A percentile compares a stretch with the other conserved stretches of the same genome.
Conservation (phyloP, 257 asterid species). For the Nicotiana benthamiana region DNA sequence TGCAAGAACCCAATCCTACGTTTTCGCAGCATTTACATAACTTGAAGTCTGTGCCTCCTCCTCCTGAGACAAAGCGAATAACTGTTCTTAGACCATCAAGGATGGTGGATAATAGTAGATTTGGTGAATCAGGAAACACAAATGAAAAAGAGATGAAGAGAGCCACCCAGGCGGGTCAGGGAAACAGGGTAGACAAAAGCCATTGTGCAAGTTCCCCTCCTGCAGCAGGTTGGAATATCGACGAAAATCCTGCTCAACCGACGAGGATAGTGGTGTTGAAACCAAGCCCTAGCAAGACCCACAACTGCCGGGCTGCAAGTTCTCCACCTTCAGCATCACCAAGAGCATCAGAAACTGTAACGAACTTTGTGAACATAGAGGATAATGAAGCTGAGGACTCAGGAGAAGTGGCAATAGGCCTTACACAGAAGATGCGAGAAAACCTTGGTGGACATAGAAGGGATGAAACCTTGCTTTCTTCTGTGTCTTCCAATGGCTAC, state of each 20-base stretch:
- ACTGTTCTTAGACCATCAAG: slow-evolving; percentile 92
- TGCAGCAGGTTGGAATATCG: slow-evolving; percentile 34
- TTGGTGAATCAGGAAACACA: slow-evolving; percentile 36
- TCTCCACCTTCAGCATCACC: slow-evolving; percentile 54
- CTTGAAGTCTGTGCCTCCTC: slow-evolving; percentile 55
- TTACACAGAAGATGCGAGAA: slow-evolving; percentile 64
- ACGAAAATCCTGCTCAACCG: slow-evolving; percentile 49
- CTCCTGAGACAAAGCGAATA: slow-evolving; percentile 70
- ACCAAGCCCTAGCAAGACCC: slow-evolving; percentile 59
- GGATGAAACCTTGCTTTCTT: slow-evolving; percentile 65
- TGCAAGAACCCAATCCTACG: slow-evolving; percentile 85
- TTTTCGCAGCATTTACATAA: slow-evolving; percentile 53
- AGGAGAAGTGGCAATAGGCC: slow-evolving; percentile 64
- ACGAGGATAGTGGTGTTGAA: slow-evolving; percentile 93
- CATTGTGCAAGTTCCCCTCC: slow-evolving; percentile 34
- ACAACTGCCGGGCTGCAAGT: slow-evolving; percentile 32
- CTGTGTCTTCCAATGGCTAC: slow-evolving; percentile 73
- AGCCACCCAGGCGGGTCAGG: slow-evolving; percentile 24
- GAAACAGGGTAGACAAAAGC: slow-evolving; percentile 29
- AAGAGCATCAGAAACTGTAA: slow-evolving; percentile 31
- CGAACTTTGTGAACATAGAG: slow-evolving; percentile 39
- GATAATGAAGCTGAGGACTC: slow-evolving; percentile 65
- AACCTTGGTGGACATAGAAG: slow-evolving; percentile 49
- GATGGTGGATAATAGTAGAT: slow-evolving; percentile 35
- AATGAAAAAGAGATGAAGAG: slow-evolving; percentile 37